Percentiles rank a stretch among this genome's conserved stretches.
These are phyloP conservation scores for Eucalyptus sp. DNA, from an alignment of 345 rosid species.

Conservation along the genomic window DNA sequence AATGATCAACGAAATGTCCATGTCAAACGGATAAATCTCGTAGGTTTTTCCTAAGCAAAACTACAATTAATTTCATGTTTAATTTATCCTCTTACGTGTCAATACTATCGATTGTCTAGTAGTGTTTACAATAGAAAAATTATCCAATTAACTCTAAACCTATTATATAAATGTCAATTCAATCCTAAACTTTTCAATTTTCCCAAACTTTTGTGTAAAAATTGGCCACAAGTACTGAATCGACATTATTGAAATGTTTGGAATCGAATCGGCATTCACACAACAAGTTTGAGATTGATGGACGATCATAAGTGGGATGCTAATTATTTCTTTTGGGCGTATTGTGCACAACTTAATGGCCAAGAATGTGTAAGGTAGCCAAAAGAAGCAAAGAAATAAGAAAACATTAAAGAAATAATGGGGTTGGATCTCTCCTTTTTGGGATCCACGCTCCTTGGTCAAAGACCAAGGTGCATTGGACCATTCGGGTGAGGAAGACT, in stretches of 20 bases:
- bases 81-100: not conserved
- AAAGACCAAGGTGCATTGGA: not conserved
- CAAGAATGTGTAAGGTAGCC: not conserved
- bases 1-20: not conserved
- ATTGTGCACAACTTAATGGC: not conserved
- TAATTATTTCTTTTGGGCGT: not conserved
- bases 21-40: not conserved
- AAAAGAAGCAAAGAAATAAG: not conserved
- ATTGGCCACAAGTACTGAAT: fast-evolving
- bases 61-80: not conserved
- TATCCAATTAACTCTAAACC: fast-evolving
- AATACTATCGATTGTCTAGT: fast-evolving
- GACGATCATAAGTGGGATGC: fast-evolving
- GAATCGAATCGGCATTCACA: not conserved
- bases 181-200: fast-evolving
- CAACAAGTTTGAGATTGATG: not conserved
- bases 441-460: not conserved
- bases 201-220: not conserved
- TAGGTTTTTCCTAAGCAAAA: not conserved
- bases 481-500: not conserved
- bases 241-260: not conserved
- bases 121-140: not conserved
- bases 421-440: not conserved
- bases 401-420: not conserved
- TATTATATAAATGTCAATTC: not conserved